These are phyloP conservation scores for Chamaenerion angustifolium DNA, from an alignment of 345 rosid genomes.

Conservation along the genomic window DNA sequence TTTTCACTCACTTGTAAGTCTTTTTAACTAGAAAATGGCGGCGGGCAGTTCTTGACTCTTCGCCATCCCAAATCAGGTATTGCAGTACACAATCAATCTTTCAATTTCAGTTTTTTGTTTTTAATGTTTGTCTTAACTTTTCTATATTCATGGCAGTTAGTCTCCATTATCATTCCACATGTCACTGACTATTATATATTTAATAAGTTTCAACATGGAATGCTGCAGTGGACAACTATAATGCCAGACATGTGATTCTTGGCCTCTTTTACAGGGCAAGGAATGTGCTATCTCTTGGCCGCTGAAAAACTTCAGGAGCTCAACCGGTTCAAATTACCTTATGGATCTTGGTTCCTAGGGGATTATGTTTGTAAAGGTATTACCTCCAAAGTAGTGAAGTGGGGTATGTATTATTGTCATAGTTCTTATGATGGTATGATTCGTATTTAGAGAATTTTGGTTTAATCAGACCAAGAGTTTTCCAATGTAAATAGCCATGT, in stretches of 20 bases:
- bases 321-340: slow-evolving; percentile 72
- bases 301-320: slow-evolving; percentile 58
- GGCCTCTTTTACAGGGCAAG: slow-evolving; percentile 22
- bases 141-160: neutral
- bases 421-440: no score
- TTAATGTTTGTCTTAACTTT: neutral
- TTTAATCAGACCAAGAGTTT: no score
- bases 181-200: no score
- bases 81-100: neutral
- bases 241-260: no score
- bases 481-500: no score
- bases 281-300: slow-evolving; percentile 39
- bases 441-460: no score
- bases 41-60: slow-evolving; percentile 38
- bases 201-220: no score
- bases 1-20: slow-evolving; percentile 10
- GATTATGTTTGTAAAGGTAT: slow-evolving; percentile 69
- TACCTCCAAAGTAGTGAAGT: neutral
- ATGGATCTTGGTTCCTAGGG: slow-evolving; percentile 89
- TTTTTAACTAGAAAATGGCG: slow-evolving; percentile 15
- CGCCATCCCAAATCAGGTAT: slow-evolving; percentile 85
- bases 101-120: no score
- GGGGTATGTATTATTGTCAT: no score
- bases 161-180: no score
- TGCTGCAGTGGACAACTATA: no score